phyloP scores from a whole-genome alignment of 352 stramenopile genomes.

The Pythium aphanidermatum region DNA sequence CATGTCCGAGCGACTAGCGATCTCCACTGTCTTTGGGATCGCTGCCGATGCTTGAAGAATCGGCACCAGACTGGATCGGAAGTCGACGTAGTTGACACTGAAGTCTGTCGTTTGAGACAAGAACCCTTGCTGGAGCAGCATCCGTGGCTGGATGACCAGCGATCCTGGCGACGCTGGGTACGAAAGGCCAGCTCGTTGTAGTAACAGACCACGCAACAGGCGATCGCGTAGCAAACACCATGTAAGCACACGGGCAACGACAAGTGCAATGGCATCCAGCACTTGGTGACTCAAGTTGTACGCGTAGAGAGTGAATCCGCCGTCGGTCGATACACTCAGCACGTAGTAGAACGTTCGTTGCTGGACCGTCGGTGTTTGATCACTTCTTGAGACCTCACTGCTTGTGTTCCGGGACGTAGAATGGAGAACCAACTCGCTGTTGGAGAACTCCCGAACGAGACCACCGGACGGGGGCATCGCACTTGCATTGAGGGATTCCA shows the following conservation, averaged over 20 bases:
- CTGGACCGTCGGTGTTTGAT: slow-evolving; percentile 2
- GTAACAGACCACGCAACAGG: slow-evolving; percentile 46
- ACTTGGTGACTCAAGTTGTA: slow-evolving; percentile 76
- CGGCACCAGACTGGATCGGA: slow-evolving; percentile 7
- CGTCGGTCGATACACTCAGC: slow-evolving; percentile 52
- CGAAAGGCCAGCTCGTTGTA: slow-evolving; percentile 53
- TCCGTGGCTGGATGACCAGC: slow-evolving; percentile 49
- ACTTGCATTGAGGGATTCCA: slow-evolving; percentile 21
- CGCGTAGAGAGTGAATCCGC: slow-evolving; percentile 51
- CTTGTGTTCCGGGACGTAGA: slow-evolving; percentile 6
- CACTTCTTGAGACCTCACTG: slow-evolving; percentile 1
- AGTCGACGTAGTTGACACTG: slow-evolving; percentile 9
- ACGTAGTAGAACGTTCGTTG: slow-evolving; percentile 76
- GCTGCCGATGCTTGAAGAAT: slow-evolving; percentile 12
- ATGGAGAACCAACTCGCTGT: slow-evolving; percentile 52
- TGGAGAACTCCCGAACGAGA: slow-evolving; percentile 30
- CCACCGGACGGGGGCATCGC: slow-evolving; percentile 7
- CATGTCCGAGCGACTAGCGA: slow-evolving; percentile 1
- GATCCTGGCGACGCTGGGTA: slow-evolving; percentile 36
- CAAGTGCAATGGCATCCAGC: slow-evolving; percentile 45
- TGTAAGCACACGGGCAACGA: slow-evolving; percentile 54
- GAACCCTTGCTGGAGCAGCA: slow-evolving; percentile 1
- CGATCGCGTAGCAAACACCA: slow-evolving; percentile 69
- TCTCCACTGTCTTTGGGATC: slow-evolving; percentile 11
- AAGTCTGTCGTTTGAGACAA: slow-evolving; percentile 1